A percentile compares a stretch with the other conserved stretches of the same genome.
Evolutionary conservation across 441 rosid genomes (phyloP).

Genomic region (Euphorbia celastroides): DNA sequence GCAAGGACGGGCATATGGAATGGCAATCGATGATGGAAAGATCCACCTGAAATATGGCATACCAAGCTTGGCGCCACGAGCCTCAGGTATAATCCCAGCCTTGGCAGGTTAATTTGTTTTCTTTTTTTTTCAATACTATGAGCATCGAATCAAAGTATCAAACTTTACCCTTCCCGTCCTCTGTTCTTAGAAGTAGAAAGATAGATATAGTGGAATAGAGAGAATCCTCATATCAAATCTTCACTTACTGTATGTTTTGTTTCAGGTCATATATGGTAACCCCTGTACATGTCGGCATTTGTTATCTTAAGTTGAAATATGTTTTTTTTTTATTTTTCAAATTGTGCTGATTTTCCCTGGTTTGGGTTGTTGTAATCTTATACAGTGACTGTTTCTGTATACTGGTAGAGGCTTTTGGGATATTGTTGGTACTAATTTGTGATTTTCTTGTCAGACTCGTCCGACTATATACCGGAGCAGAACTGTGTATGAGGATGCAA

Average conservation of each 20-base stretch:
- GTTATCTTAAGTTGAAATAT: not conserved
- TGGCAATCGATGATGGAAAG: constrained; percentile 90
- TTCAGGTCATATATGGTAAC: too few relatives aligned
- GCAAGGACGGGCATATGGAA: constrained; percentile 55
- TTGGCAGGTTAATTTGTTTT: too few relatives aligned
- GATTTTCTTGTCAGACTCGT: constrained; percentile 48
- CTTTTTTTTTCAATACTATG: too few relatives aligned
- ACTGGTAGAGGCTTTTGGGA: constrained; percentile 6
- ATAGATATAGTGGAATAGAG: too few relatives aligned
- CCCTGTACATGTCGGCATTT: too few relatives aligned
- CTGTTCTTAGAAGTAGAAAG: too few relatives aligned
- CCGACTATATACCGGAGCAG: constrained; percentile 63
- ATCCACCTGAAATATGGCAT: constrained; percentile 67
- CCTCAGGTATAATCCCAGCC: constrained; percentile 66
- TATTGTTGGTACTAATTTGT: constrained; percentile 20
- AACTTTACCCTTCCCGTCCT: too few relatives aligned
- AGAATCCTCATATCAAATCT: too few relatives aligned
- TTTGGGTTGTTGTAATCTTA: constrained; percentile 2
- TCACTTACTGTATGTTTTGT: too few relatives aligned
- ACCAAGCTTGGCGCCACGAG: constrained; percentile 88
- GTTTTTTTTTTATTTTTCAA: too few relatives aligned
- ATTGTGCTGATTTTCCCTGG: not conserved
- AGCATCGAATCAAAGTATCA: too few relatives aligned
- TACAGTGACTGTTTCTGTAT: not conserved
- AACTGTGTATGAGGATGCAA: constrained; percentile 88